Evolutionary conservation across 305 asterid genomes (phyloP).

Genomic region (Solanum hybrid): DNA sequence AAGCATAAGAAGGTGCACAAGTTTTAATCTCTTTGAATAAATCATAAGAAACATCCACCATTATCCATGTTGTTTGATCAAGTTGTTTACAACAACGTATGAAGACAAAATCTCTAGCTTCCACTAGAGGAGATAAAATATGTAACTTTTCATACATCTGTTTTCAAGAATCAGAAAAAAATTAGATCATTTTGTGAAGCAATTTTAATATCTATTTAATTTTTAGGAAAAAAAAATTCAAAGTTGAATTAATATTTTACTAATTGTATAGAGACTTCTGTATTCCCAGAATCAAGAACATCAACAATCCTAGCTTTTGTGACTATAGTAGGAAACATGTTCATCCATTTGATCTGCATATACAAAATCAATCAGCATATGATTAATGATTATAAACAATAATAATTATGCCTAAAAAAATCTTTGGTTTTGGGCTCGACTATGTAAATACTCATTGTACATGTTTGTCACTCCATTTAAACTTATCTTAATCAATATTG

Average conservation of each 20-base stretch:
- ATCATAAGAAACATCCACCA: background rate
- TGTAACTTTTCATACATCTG: background rate
- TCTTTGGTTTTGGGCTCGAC: background rate
- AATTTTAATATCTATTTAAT: background rate
- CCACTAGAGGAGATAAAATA: background rate
- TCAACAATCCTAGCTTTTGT: background rate
- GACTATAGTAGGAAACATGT: background rate
- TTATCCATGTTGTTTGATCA: background rate
- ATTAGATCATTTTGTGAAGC: background rate
- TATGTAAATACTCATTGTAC: background rate
- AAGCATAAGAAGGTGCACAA: background rate
- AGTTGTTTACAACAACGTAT: background rate
- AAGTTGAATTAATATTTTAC: background rate
- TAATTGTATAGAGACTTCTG: background rate
- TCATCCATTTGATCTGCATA: background rate
- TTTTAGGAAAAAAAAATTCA: background rate
- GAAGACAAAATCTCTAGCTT: background rate
- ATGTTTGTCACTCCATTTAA: background rate
- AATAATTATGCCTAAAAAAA: background rate
- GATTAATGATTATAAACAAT: background rate
- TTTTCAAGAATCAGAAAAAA: background rate
- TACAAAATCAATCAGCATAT: background rate
- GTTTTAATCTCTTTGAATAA: background rate
- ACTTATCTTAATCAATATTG: background rate
- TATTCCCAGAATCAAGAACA: background rate